Base-by-base conservation (phyloP, 2,329 filamentous ascomycete genomes). In the Colletotrichum karsti region DNA sequence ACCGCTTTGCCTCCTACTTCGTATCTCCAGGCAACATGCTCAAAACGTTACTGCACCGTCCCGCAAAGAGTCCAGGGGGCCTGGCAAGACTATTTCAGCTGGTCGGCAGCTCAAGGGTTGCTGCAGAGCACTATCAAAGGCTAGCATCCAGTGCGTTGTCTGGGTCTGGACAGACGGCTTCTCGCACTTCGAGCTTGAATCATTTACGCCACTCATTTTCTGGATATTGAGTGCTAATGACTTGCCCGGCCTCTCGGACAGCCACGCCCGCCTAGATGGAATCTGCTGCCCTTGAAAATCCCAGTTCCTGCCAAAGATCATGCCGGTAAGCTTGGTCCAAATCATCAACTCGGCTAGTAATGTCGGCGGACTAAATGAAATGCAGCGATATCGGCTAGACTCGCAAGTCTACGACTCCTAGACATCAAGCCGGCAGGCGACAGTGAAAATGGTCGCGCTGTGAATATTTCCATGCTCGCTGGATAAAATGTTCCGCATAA, bases 121-220 rank as follows among this genome's bases (percentile, higher is more conserved):
- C 48, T 33, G 41, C 22, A 37, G 39, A 26, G 8, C 6, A 24
- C 28, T n/a, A 37, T 58, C 28, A 6, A 22, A 20, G 26, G 18
- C 41, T 55, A 22, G 15, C 26, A 37, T 35, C 30, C 20, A 28
- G 18, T 22, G 20, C 26, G 41, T 33, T 10, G 41, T n/a, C n/a
- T n/a, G 41, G 50, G n/a, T n/a, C 26, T n/a, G n/a, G n/a, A n/a
- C n/a, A n/a, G n/a, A 24, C 55, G 48, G 55, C 26, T 62, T 28
- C 24, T 46, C 56, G 55, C 55, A 67, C 39, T 7, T 24, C 26
- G 37, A 33, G 39, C 55, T 39, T 56, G 48, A 55, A 22, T 35
- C 42, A 56, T 39, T 20, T 15, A 44, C 57, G 55, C 66, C 55
- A 62, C 66, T 56, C 33, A 67, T n/a, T 62, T 67, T 53, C 20